Base-by-base conservation (phyloP, 2,329 filamentous ascomycete species). In the Amesomyces nigricolor region DNA sequence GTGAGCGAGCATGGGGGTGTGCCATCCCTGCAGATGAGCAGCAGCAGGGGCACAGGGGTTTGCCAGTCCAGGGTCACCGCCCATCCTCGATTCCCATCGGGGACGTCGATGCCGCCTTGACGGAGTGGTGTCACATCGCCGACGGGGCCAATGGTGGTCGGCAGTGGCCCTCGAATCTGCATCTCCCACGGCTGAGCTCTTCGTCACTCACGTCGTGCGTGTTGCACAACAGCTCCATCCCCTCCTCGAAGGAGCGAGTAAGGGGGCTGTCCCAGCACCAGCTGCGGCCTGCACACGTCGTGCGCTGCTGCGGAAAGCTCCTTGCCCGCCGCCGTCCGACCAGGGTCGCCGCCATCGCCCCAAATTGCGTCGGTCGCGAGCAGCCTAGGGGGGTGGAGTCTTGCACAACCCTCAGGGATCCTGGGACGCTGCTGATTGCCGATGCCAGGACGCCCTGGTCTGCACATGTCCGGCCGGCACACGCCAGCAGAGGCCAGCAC, bases 351-450 rank as follows among this genome's bases (percentile, higher is more conserved):
- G 44, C 35, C 35, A 40, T 44, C 45, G 44, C 32, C 35, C 48
- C 49, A 56, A 56, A 61, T 61, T 61, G 47, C 56, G 26, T 26
- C 29, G 16, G 47, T 56, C 56, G 40, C 38, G 51, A 51, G 53
- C 51, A 57, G 54, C 47, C 40, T 54, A 51, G 40, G 56, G 39
- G 44, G 54, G 61, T 63, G 61, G 61, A 49, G 54, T 45, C 46
- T 14, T 50, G 35, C 32, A 49, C 32, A 51, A 54, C 45, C 19
- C 30, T 38, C 58, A 56, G 44, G 60, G 58, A 54, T 53, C 42
- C 42, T 54, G 44, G 60, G 58, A 54, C 52, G 38, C 42, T 55
- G 47, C 54, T 54, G 57, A 61, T 59, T 62, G 62, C 60, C 58
- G 54, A 45, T 46, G 43, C 53, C 48, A 57, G 58, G 59, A 51